Conservation (phyloP, 1,284 basidiomycete species). For the Laetiporus sulphureus region DNA sequence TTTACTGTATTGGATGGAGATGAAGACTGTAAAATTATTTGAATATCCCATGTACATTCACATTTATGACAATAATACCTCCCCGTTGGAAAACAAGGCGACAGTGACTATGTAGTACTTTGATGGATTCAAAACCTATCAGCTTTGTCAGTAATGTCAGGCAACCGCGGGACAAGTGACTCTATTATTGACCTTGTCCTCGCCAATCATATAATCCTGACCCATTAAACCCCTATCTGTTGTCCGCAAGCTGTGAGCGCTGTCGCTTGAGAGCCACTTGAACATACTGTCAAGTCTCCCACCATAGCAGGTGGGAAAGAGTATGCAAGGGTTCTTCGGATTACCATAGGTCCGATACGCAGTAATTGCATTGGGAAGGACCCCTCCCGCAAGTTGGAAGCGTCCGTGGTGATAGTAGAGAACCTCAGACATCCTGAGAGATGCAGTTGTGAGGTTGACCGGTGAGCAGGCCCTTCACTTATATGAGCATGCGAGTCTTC, state of each 20-base stretch:
- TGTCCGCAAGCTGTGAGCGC: too few relatives aligned
- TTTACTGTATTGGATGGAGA: slow-evolving; percentile 25
- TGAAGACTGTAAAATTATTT: slow-evolving; percentile 17
- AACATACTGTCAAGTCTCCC: slow-evolving; percentile 25
- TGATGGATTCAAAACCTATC: slow-evolving; percentile 20
- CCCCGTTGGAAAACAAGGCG: slow-evolving; percentile 26
- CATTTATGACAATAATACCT: slow-evolving; percentile 13
- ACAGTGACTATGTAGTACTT: slow-evolving; percentile 26
- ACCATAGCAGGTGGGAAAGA: slow-evolving; percentile 35
- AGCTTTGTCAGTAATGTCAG: not conserved
- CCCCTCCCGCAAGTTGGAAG: slow-evolving; percentile 29
- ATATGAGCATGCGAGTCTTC: too few relatives aligned
- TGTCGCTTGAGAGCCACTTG: not conserved
- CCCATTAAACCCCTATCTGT: slow-evolving; percentile 5
- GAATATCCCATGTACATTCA: not conserved
- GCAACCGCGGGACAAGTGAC: not conserved
- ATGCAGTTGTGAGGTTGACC: too few relatives aligned
- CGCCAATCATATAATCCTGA: slow-evolving; percentile 14
- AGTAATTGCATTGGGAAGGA: slow-evolving; percentile 32
- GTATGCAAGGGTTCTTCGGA: slow-evolving; percentile 30
- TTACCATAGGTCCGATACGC: slow-evolving; percentile 33
- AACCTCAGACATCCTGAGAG: too few relatives aligned
- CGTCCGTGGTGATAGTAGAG: slow-evolving; percentile 29
- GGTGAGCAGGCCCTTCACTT: too few relatives aligned
- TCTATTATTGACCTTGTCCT: slow-evolving; percentile 10